Evolutionary conservation across 441 rosid species (phyloP).

Genomic region (Gossypium schwendimanii): DNA sequence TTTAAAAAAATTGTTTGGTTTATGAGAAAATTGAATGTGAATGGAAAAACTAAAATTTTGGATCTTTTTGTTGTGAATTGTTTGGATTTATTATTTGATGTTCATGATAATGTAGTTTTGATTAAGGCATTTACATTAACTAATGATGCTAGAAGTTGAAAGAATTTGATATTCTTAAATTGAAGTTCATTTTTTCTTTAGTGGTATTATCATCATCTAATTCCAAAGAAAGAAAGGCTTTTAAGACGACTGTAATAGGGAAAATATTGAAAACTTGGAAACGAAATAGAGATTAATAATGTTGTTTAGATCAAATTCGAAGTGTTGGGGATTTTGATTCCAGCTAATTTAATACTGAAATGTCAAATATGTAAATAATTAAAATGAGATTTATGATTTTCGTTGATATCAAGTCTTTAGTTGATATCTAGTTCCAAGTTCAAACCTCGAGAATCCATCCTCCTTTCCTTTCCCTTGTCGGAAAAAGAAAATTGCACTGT

Average conservation of each 20-base stretch:
- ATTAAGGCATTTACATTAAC: constrained; percentile 3
- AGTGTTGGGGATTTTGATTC: background rate
- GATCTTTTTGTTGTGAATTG: background rate
- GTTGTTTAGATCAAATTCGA: background rate
- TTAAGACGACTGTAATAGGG: background rate
- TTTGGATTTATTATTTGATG: constrained; percentile 2
- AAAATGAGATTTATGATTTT: background rate
- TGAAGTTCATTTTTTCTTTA: background rate
- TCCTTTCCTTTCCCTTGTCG: no score
- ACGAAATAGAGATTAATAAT: background rate
- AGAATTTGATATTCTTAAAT: background rate
- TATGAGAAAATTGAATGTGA: constrained; percentile 16
- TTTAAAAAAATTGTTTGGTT: constrained; percentile 13
- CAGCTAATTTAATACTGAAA: background rate
- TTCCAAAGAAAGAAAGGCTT: background rate
- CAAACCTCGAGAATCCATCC: no score
- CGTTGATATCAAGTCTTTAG: background rate
- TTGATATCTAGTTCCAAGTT: background rate
- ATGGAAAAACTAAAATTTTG: background rate
- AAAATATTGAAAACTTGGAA: background rate
- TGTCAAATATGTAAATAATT: background rate
- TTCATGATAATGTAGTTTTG: background rate
- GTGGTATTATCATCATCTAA: background rate
- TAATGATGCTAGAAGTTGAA: background rate
- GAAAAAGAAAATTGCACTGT: background rate